A percentile compares a stretch with the other conserved stretches of the same genome.
These are phyloP conservation scores for Geum urbanum DNA, from an alignment of 306 rosid species.

Conservation along the genomic window DNA sequence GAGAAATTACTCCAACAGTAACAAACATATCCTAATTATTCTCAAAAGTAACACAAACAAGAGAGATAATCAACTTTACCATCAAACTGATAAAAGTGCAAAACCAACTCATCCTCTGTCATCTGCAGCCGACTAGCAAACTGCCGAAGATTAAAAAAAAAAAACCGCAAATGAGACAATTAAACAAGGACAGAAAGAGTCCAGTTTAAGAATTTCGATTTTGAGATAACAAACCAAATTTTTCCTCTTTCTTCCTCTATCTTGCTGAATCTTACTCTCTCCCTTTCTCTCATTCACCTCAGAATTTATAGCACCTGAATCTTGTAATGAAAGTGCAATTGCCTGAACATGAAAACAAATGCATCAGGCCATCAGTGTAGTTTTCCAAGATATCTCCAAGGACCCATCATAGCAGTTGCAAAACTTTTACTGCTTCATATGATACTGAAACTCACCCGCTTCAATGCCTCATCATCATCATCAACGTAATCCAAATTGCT, in stretches of 20 bases:
- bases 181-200: not conserved
- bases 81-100: slow-evolving; percentile 77
- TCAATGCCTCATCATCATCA: slow-evolving; percentile 68
- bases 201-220: slow-evolving; percentile 9
- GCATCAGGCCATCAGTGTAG: slow-evolving; percentile 24
- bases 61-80: slow-evolving; percentile 45
- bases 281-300: slow-evolving; percentile 30
- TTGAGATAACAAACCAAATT: slow-evolving; percentile 47
- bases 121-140: slow-evolving; percentile 73
- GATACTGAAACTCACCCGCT: slow-evolving; percentile 40
- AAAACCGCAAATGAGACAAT: slow-evolving; percentile 1
- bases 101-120: slow-evolving; percentile 76
- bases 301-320: slow-evolving; percentile 24
- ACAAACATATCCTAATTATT: not conserved
- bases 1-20: not conserved
- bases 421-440: not conserved
- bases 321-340: slow-evolving; percentile 72
- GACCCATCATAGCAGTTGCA: slow-evolving; percentile 11
- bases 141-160: slow-evolving; percentile 36
- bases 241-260: slow-evolving; percentile 58
- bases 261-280: slow-evolving; percentile 37
- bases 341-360: slow-evolving; percentile 51
- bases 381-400: slow-evolving; percentile 1
- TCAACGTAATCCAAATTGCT: slow-evolving; percentile 30
- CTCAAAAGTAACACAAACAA: not conserved